Percentiles rank a stretch among this genome's conserved stretches.
phyloP scores from a whole-genome alignment of 164 flowering plant species.

The Annona cherimola region DNA sequence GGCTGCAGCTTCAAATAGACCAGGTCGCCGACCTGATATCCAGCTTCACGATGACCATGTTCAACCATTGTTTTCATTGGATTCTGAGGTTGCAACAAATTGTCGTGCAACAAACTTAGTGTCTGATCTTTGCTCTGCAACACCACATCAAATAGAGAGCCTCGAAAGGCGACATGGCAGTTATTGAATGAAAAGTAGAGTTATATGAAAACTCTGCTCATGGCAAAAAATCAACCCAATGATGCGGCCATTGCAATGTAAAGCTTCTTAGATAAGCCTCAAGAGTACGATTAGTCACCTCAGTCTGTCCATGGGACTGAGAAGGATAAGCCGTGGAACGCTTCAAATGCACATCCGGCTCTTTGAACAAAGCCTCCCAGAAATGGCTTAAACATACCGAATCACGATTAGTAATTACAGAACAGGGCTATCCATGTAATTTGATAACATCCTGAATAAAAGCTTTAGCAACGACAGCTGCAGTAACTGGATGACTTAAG shows the following conservation, averaged over 20 bases:
- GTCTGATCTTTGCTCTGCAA: no score
- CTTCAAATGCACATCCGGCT: no score
- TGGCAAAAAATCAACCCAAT: not conserved
- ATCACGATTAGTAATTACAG: no score
- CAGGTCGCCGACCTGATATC: not conserved
- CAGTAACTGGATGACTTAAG: no score
- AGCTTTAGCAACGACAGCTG: no score
- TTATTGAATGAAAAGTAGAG: not conserved
- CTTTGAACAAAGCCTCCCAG: no score
- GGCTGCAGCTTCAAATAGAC: not conserved
- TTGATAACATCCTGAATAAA: no score
- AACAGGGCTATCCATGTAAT: no score
- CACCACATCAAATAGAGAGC: not conserved
- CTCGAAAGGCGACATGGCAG: not conserved
- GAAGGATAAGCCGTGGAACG: no score
- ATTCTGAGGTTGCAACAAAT: not conserved
- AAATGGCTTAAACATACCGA: no score
- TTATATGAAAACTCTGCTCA: constrained; percentile 6
- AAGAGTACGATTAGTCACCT: not conserved
- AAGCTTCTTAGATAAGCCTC: not conserved
- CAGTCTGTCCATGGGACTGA: constrained; percentile 5
- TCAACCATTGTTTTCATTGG: not conserved
- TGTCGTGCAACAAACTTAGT: not conserved
- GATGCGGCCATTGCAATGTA: not conserved
- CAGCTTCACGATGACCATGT: not conserved